A percentile compares a stretch with the other conserved stretches of the same genome.
These are phyloP conservation scores for Rhinocladiella similis DNA, from an alignment of 2,329 filamentous ascomycete species.

Conservation along the genomic window DNA sequence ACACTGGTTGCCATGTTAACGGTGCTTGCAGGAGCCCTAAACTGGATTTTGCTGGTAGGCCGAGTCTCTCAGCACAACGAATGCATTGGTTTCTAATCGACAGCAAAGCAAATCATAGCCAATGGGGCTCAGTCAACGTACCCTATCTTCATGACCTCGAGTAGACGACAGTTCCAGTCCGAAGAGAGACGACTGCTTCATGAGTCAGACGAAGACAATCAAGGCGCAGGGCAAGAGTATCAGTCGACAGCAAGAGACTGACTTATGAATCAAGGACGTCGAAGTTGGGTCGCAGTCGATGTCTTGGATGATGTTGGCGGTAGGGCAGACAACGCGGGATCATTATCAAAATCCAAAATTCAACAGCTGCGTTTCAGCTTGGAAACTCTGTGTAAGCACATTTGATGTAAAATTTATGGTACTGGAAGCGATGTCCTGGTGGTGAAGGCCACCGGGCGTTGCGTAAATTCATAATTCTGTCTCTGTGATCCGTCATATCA, in stretches of 20 bases:
- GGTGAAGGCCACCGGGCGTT: neutral
- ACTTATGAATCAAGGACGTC: neutral
- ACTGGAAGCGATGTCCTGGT: neutral
- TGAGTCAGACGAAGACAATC: neutral
- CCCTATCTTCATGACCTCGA: neutral
- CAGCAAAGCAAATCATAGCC: neutral
- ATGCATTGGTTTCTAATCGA: neutral
- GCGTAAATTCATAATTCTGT: neutral
- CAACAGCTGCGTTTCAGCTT: neutral
- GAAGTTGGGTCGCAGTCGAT: neutral
- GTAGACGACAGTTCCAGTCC: neutral
- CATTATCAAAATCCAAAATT: neutral
- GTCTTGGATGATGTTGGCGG: neutral
- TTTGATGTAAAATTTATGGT: neutral
- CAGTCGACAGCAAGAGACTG: neutral
- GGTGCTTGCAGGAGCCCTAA: constrained; percentile 13
- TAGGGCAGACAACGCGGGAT: no score
- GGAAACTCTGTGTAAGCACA: neutral
- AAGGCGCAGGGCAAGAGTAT: neutral
- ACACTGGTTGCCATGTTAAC: constrained; percentile 33
- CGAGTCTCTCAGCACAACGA: neutral
- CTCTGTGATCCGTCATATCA: neutral
- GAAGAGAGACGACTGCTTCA: neutral
- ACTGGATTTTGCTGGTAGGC: constrained; percentile 20
- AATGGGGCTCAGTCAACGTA: neutral